phyloP scores from a whole-genome alignment of 805 yeast genomes.

The Brettanomyces bruxellensis region DNA sequence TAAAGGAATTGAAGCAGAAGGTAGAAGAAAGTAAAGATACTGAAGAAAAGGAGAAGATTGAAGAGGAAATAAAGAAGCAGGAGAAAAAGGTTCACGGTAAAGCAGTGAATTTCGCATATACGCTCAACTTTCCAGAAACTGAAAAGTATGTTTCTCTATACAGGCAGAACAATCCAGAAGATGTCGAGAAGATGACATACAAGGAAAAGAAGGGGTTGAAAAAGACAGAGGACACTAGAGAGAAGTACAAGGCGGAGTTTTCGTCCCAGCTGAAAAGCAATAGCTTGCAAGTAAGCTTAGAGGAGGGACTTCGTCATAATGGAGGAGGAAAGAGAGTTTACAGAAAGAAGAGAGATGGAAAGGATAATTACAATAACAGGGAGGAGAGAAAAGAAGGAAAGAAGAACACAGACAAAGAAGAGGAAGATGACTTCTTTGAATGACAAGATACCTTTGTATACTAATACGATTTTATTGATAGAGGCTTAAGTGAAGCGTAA shows the following conservation, averaged over 20 bases:
- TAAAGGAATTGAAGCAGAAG: conserved; percentile 27
- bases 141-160: conserved; percentile 75
- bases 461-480: too few relatives aligned
- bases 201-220: conserved; percentile 35
- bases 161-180: conserved; percentile 33
- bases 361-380: conserved; percentile 8
- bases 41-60: conserved; percentile 4
- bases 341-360: conserved; percentile 5
- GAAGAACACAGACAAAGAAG: conserved; percentile 2
- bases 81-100: conserved; percentile 44
- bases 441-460: conserved; percentile 3
- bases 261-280: conserved; percentile 43
- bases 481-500: too few relatives aligned
- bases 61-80: conserved; percentile 25
- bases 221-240: conserved; percentile 34
- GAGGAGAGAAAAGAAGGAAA: conserved; percentile 2
- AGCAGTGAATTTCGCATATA: conserved; percentile 67
- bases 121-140: conserved; percentile 66
- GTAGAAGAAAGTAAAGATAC: conserved; percentile 3
- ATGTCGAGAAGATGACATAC: conserved; percentile 21
- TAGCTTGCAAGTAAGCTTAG: conserved; percentile 43
- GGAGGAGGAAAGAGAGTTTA: conserved; percentile 6
- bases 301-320: conserved; percentile 33
- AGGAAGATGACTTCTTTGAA: conserved; percentile 29
- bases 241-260: conserved; percentile 42